Conservation (phyloP, 2,329 filamentous ascomycete species). For the Ophidiomyces ophidiicola region DNA sequence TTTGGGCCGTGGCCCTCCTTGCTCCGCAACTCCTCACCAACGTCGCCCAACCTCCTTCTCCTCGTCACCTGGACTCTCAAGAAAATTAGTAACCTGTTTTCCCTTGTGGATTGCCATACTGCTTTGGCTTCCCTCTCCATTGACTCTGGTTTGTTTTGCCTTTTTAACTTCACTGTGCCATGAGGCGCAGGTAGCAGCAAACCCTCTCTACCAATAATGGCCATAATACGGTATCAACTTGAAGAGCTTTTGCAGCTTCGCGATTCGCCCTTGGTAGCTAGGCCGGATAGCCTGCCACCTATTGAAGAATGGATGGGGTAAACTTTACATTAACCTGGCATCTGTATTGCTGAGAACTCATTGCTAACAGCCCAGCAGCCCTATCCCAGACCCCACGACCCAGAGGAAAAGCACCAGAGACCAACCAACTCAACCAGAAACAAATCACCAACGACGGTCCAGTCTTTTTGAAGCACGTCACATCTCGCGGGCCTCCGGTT, state of each 20-base stretch:
- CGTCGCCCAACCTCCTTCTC: neutral
- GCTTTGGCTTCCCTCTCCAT: neutral
- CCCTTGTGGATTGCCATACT: too few relatives aligned
- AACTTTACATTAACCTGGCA: constrained; percentile 23
- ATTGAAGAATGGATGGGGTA: constrained; percentile 96
- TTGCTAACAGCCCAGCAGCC: constrained; percentile 22
- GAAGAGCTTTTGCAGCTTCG: constrained; percentile 65
- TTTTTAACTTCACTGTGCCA: constrained; percentile 10
- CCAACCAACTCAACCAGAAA: constrained; percentile 24
- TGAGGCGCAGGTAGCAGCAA: constrained; percentile 18
- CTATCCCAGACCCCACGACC: constrained; percentile 32
- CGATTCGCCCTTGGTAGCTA: constrained; percentile 70
- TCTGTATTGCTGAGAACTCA: constrained; percentile 9
- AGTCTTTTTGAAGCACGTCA: constrained; percentile 35
- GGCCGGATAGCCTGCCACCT: constrained; percentile 66
- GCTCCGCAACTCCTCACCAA: constrained; percentile 7
- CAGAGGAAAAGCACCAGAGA: constrained; percentile 30
- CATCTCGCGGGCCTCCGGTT: constrained; percentile 38
- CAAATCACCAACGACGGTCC: constrained; percentile 25
- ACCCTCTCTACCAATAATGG: constrained; percentile 25
- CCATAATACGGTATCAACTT: constrained; percentile 52
- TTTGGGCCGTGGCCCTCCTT: constrained; percentile 1
- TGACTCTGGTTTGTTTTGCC: neutral
- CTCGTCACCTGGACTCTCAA: neutral
- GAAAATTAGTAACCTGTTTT: neutral